Base-by-base conservation (phyloP, 2,329 filamentous ascomycete genomes). In the Penicillium rolfsii region DNA sequence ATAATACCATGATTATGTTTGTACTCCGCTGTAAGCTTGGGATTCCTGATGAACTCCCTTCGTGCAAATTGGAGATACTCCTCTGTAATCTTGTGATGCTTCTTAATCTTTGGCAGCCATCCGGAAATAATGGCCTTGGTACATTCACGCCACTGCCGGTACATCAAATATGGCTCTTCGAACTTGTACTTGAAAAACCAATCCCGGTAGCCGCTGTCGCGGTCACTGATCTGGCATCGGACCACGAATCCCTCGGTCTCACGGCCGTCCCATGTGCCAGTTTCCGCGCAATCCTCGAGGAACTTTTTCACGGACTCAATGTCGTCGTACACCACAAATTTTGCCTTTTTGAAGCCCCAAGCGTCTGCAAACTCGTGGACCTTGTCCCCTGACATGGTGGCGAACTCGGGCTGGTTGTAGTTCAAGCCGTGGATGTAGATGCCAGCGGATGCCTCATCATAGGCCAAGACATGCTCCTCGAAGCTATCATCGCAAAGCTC, bases 101-200 rank as follows among this genome's bases (percentile, higher is more conserved):
- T 98, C 80, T 87, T 93, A 80, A 86, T 90, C 66, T 84, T 90
- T 11, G 93, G 91, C 41, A 86, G 79, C 68, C 86, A 90, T 14
- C 90, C 90, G 1, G 84, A 73, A 67, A 99, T 97, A 59, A 98
- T 78, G 5, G 91, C 85, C 76, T 97, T 98, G 45, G 95, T 99
- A 74, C 91, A 96, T 79, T 99, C 95, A 64, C 95, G 89, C 95
- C 95, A 99, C 80, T 99, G 95, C 26, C 95, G 88, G 79, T 98
- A 99, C 92, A 99, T 96, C 62, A 99, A 81, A 74, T 99, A 99
- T 0, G 95, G 95, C 79, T 99, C 95, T 73, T 99, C 95, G 62
- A 99, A 99, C 80, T 99, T 99, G 85, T 93, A 99, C 79, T 99
- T 99, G 88, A 99, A 99, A 79, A 99, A 99, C 95, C 95, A 99